phyloP scores from a whole-genome alignment of 352 stramenopile species.

The Thraustochytrium sp. region DNA sequence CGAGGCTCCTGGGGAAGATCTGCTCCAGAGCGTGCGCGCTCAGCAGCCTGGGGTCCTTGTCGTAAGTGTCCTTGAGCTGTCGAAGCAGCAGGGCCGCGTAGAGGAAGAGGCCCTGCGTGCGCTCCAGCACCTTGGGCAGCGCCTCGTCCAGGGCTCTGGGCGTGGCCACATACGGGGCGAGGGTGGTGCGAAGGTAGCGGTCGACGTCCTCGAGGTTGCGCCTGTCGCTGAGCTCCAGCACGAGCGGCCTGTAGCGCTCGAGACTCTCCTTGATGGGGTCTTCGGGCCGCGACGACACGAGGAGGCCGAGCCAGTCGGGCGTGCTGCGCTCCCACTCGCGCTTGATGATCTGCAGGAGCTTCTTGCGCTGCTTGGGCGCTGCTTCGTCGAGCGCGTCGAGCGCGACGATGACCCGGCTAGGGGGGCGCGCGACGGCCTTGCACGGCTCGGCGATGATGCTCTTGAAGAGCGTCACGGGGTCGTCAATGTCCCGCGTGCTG shows the following conservation, averaged over 20 bases:
- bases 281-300: neutral
- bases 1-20: neutral
- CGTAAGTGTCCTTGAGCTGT: neutral
- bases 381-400: slow-evolving; percentile 13
- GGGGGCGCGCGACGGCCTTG: neutral
- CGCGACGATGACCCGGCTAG: neutral
- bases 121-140: neutral
- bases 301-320: neutral
- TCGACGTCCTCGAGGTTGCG: neutral
- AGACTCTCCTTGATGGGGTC: neutral
- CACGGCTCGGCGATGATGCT: neutral
- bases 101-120: neutral
- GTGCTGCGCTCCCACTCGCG: neutral
- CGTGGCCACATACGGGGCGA: neutral
- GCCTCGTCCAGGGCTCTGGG: neutral
- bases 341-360: neutral
- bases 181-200: neutral
- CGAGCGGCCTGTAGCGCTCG: neutral
- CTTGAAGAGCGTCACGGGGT: neutral
- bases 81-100: neutral
- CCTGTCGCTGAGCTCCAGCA: neutral
- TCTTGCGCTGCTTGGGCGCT: neutral
- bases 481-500: neutral
- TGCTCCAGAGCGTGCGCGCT: neutral
- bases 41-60: neutral